Conservation (phyloP, 768 basidiomycete species). For the Hortiboletus flavorubellus region DNA sequence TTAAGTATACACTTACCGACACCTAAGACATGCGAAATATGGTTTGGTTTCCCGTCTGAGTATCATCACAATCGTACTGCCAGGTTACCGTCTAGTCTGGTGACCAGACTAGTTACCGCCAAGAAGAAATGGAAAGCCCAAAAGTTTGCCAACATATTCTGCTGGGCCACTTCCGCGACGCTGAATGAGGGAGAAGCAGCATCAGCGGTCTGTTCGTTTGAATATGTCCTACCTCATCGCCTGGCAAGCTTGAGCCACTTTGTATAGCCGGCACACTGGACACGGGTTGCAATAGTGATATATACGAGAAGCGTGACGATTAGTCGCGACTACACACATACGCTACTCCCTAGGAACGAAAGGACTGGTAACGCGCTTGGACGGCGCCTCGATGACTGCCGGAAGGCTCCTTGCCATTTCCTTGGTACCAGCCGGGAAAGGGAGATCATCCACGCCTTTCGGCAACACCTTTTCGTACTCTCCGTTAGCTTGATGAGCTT, state of each 20-base stretch:
- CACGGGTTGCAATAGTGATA: neutral
- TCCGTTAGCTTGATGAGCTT: slow-evolving; percentile 65
- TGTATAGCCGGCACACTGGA: neutral
- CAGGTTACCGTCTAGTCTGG: too few relatives aligned
- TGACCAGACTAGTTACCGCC: too few relatives aligned
- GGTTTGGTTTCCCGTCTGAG: neutral
- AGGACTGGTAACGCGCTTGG: slow-evolving; percentile 73
- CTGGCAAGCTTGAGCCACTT: neutral
- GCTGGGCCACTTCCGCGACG: neutral
- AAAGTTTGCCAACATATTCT: neutral
- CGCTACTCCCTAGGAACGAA: slow-evolving; percentile 70
- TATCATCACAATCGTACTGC: neutral
- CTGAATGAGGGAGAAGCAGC: neutral
- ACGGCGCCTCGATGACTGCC: slow-evolving; percentile 64
- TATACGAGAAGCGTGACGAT: slow-evolving; percentile 1
- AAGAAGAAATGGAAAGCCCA: neutral
- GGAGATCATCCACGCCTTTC: slow-evolving; percentile 78
- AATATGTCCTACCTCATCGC: neutral
- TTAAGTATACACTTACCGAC: neutral
- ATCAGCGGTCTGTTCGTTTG: neutral
- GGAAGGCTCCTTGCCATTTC: slow-evolving; percentile 69
- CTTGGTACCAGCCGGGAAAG: slow-evolving; percentile 88
- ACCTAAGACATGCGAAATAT: neutral
- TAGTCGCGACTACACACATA: slow-evolving; percentile 8
- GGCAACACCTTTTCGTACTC: slow-evolving; percentile 75